Evolutionary conservation across 2,329 filamentous ascomycete genomes (phyloP).

Genomic region (Mariannaea elegans): DNA sequence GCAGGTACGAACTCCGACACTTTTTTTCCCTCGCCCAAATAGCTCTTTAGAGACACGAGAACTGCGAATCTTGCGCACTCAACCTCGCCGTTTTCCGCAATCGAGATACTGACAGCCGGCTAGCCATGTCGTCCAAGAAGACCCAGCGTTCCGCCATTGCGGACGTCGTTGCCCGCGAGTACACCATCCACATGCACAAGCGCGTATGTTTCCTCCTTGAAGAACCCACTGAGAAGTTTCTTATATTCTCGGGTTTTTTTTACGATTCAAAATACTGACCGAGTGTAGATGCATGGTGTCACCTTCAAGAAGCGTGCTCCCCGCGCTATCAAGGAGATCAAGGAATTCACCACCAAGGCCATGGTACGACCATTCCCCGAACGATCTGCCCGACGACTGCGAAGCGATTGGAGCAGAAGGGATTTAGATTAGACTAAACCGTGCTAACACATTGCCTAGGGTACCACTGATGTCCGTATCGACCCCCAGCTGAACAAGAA

Average conservation of each 20-base stretch:
- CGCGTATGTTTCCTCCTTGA: constrained; percentile 57
- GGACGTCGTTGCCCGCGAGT: constrained; percentile 99
- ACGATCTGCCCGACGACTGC: constrained; percentile 13
- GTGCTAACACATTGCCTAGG: constrained; percentile 62
- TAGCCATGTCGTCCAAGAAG: constrained; percentile 57
- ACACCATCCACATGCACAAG: constrained; percentile 99
- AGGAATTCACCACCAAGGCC: constrained; percentile 87
- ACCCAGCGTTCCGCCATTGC: constrained; percentile 89
- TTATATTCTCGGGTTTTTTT: constrained; percentile 6
- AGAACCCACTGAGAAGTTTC: constrained; percentile 18
- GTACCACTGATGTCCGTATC: constrained; percentile 95
- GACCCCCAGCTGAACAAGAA: constrained; percentile 99
- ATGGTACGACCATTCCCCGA: constrained; percentile 76
- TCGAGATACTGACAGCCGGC: constrained; percentile 40
- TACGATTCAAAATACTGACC: constrained; percentile 26
- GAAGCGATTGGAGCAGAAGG: constrained; percentile 20
- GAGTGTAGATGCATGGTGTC: constrained; percentile 86
- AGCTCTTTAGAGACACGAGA: constrained; percentile 34
- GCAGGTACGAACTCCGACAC: constrained; percentile 50
- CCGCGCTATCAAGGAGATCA: constrained; percentile 99
- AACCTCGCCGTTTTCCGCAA: constrained; percentile 26
- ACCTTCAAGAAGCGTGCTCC: constrained; percentile 99
- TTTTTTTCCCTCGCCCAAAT: constrained; percentile 28
- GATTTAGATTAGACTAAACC: neutral
- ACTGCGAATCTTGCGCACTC: constrained; percentile 25